These are phyloP conservation scores for Fusarium luffae DNA, from an alignment of 2,329 filamentous ascomycete genomes.

Conservation along the genomic window DNA sequence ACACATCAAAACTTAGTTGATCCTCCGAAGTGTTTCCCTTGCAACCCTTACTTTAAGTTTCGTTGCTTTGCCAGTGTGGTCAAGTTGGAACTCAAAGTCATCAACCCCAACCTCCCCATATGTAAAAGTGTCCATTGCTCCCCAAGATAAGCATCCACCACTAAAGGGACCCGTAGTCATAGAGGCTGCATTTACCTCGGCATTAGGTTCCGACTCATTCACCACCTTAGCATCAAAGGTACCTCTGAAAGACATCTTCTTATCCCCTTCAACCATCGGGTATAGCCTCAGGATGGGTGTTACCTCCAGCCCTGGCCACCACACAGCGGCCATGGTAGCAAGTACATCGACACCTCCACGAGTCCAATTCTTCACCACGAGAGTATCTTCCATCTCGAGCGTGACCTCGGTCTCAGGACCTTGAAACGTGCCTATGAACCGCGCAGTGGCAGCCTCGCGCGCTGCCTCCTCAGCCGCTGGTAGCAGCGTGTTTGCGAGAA, in stretches of 20 bases:
- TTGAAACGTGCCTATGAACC: neutral
- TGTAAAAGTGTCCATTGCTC: neutral
- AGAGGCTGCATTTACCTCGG: neutral
- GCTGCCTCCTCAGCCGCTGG: neutral
- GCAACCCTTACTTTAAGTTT: neutral
- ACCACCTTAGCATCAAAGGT: neutral
- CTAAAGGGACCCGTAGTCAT: neutral
- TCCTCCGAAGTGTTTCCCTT: neutral
- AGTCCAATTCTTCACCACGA: constrained; percentile 14
- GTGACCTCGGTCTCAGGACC: neutral
- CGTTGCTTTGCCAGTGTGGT: neutral
- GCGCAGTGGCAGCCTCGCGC: neutral
- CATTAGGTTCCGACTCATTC: neutral
- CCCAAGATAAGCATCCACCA: constrained; percentile 1
- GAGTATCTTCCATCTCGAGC: neutral
- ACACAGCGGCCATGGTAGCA: neutral
- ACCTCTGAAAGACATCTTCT: neutral
- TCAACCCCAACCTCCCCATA: constrained; percentile 12
- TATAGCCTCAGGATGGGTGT: neutral
- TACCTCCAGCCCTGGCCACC: neutral
- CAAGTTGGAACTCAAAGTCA: constrained; percentile 17
- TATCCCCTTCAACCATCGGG: neutral
- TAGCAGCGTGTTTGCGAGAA: neutral
- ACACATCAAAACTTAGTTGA: neutral
- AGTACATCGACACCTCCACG: neutral